Conservation (phyloP, 1,139 yeast genomes). For the Geotrichum restrictum region DNA sequence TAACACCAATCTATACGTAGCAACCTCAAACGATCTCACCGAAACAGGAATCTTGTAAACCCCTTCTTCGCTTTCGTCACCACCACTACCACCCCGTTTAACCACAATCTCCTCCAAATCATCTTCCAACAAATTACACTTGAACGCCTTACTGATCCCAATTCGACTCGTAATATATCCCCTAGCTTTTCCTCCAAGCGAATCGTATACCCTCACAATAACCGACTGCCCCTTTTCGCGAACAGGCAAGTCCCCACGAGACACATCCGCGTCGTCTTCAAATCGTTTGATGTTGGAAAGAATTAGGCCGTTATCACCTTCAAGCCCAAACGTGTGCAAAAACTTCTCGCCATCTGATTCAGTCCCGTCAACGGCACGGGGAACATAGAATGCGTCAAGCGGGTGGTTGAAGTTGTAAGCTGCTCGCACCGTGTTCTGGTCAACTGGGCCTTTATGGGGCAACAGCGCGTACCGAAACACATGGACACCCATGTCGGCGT, state of each 20-base stretch:
- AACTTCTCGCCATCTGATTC: constrained; percentile 23
- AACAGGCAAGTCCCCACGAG: constrained; percentile 42
- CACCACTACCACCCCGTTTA: constrained; percentile 26
- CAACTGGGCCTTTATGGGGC: constrained; percentile 72
- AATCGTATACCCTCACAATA: constrained; percentile 73
- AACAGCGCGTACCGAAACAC: constrained; percentile 74
- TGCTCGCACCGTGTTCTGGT: constrained; percentile 60
- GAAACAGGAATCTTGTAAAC: constrained; percentile 41
- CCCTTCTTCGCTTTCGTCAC: constrained; percentile 25
- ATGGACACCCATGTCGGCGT: constrained; percentile 91
- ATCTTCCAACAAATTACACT: constrained; percentile 71
- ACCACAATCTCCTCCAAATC: constrained; percentile 45
- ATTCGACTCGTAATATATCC: constrained; percentile 47
- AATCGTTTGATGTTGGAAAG: constrained; percentile 80
- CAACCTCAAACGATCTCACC: constrained; percentile 75
- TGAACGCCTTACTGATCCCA: constrained; percentile 43
- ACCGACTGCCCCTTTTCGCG: constrained; percentile 43
- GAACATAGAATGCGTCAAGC: constrained; percentile 27
- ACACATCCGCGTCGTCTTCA: constrained; percentile 66
- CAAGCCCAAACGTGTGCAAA: constrained; percentile 33
- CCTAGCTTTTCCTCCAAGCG: constrained; percentile 70
- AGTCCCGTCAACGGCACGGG: constrained; percentile 24
- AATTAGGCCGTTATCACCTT: constrained; percentile 56
- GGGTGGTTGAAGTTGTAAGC: constrained; percentile 80
- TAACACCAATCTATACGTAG: constrained; percentile 43